phyloP scores from a whole-genome alignment of 2,329 filamentous ascomycete genomes.

The Daldinia eschscholtzii region DNA sequence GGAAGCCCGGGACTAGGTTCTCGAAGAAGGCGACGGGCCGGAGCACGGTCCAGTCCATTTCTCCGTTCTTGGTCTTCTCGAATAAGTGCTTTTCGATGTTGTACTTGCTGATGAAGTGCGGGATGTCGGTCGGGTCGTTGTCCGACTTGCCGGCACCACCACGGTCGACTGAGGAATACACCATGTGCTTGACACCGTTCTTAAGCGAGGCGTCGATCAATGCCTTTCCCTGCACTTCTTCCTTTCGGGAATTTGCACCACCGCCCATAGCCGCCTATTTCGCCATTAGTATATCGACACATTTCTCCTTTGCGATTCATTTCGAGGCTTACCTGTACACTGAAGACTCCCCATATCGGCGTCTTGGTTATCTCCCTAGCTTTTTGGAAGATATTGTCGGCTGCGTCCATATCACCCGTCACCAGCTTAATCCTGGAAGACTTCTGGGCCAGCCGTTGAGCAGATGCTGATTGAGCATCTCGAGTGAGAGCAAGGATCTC shows the following conservation, averaged over 20 bases:
- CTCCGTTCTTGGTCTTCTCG: constrained; percentile 52
- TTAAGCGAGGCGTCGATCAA: constrained; percentile 68
- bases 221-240: constrained; percentile 67
- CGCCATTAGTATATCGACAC: constrained; percentile 2
- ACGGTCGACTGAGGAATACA: constrained; percentile 73
- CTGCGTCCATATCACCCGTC: constrained; percentile 68
- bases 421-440: constrained; percentile 65
- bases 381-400: constrained; percentile 61
- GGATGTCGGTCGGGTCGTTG: constrained; percentile 65
- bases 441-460: constrained; percentile 59
- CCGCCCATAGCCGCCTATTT: constrained; percentile 32
- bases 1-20: constrained; percentile 52
- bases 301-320: neutral
- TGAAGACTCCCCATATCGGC: constrained; percentile 70
- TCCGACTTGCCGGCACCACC: constrained; percentile 61
- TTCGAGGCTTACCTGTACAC: constrained; percentile 62
- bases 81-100: constrained; percentile 71
- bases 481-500: constrained; percentile 72
- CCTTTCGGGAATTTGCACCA: constrained; percentile 41
- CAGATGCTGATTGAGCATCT: constrained; percentile 63
- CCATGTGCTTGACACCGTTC: constrained; percentile 67
- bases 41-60: constrained; percentile 56
- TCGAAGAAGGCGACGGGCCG: constrained; percentile 59
- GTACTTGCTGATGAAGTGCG: constrained; percentile 72
- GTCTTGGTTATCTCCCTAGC: constrained; percentile 52